Base-by-base conservation (phyloP, 805 yeast genomes). In the Teunomyces pallodes region DNA sequence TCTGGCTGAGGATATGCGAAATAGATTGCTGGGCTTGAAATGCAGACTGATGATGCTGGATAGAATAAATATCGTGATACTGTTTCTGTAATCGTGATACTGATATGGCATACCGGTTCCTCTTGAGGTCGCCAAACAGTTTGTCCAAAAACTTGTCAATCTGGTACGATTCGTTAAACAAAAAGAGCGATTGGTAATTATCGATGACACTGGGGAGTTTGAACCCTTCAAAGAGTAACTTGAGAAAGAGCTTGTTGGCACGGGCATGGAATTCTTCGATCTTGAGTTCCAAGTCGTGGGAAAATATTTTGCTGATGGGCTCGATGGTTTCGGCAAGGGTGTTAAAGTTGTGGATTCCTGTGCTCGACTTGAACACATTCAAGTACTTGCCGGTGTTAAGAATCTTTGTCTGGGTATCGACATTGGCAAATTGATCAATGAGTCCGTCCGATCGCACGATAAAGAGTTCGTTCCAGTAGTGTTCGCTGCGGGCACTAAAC, bases 321-420 rank as follows among this genome's bases (percentile, higher is more conserved):
- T 48, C 51, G 9, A 69, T 50, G 5, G 42, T 32, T 41, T 68
- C 73, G 16, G 64, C 56, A 16, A 69, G 56, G 17, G 42, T 47
- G 4, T 60, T 60, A 29, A 70, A 61, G 45, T 65, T 60, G n/a
- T 71, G 69, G 3, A 80, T 67, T 0, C 84, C 86, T 9, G 69
- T 64, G 57, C 87, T 83, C 48, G 77, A 82, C 47, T 81, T 76
- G 39, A 87, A 73, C 2, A 92, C 84, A 57, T 89, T 87, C 47
- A 90, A 69, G 56, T 84, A 84, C 65, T 90, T 91, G 1, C 99
- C 99, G 0, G 97, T 88, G 44, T 83, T 71, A 20, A 92, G 69
- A 0, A 92, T 76, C 63, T 86, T 85, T 43, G 76, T 75, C 54
- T 86, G 86, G 5, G 83, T 61, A 2, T 74, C 78, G 24, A 69